phyloP scores from a whole-genome alignment of 1,284 basidiomycete genomes.

The Tausonia pullulans region DNA sequence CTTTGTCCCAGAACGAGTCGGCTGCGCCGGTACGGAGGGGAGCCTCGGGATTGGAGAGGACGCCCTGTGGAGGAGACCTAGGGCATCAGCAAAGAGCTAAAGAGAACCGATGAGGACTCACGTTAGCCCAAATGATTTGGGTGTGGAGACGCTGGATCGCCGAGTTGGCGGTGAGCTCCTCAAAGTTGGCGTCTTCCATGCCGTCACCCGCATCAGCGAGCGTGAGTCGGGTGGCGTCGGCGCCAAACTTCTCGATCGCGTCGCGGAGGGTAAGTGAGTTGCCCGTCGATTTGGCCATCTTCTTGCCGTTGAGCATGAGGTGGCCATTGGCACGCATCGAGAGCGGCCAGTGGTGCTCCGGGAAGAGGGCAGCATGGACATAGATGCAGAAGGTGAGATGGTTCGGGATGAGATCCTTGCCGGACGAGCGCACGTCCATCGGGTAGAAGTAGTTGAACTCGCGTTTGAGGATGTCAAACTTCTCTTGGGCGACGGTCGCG shows the following conservation, averaged over 20 bases:
- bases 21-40: conserved; percentile 54
- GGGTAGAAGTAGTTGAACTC: conserved; percentile 98
- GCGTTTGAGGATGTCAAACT: conserved; percentile 72
- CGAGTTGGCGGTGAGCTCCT: conserved; percentile 96
- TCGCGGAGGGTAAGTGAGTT: conserved; percentile 37
- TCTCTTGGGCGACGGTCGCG: conserved; percentile 52
- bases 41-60: conserved; percentile 49
- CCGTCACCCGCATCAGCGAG: conserved; percentile 97
- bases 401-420: conserved; percentile 95
- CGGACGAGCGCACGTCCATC: conserved; percentile 96
- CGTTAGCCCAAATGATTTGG: conserved; percentile 82
- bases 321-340: conserved; percentile 94
- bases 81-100: neutral
- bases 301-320: conserved; percentile 94
- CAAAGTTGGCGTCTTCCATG: conserved; percentile 85
- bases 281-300: conserved; percentile 95
- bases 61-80: conserved; percentile 48
- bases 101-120: conserved; percentile 33
- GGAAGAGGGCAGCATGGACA: conserved; percentile 88
- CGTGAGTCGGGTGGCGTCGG: conserved; percentile 67
- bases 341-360: conserved; percentile 83
- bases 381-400: conserved; percentile 93
- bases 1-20: conserved; percentile 55
- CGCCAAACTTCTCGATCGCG: conserved; percentile 36
- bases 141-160: conserved; percentile 93